Base-by-base conservation (phyloP, 495 filamentous ascomycete species). In the Trichoderma virens region DNA sequence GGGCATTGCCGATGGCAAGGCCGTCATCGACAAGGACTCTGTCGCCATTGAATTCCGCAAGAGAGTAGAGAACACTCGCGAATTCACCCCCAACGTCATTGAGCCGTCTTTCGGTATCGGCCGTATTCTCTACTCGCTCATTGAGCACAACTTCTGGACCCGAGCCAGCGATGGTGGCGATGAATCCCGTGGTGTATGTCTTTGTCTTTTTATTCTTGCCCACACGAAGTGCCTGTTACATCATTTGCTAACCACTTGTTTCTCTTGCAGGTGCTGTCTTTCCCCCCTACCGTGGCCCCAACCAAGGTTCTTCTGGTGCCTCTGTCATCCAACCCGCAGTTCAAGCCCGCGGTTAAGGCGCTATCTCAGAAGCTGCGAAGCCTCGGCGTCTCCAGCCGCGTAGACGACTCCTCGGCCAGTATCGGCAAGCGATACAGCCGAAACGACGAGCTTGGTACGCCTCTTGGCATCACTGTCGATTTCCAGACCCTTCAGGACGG, bases 21-120 rank as follows among this genome's bases (percentile, higher is more conserved):
- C 90, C 23, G 88, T 91, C 74, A 77, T 93, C 51, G 81, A 81
- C 65, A 86, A 85, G 71, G 88, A 90, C 41, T 75, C 92, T 34
- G 77, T 92, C 69, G 82, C 77, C 35, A 88, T 92, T 70, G 86
- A 88, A 76, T 87, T 86, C 79, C 80, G 82, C 47, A 91, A 85
- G 31, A 79, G 86, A 28, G 78, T 85, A 25, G 87, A 90, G 73
- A 84, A 90, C 70, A 76, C 84, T 64, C 80, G 90, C 65, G 89
- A 92, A 71, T 92, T 88, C 76, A 91, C 85, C 1, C 90, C 90
- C 31, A 92, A 91, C 67, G 88, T 93, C 31, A 92, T 93, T 64
- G 89, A 93, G 76, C 90, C 90, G 1, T 92, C 90, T 9, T 93
- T 93, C 70, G 89, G 90, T 75, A 90, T 93, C 67, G 90, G 90